A percentile compares a stretch with the other conserved stretches of the same genome.
Conservation (phyloP, 2,329 filamentous ascomycete genomes). For the Colletotrichum limetticola region DNA sequence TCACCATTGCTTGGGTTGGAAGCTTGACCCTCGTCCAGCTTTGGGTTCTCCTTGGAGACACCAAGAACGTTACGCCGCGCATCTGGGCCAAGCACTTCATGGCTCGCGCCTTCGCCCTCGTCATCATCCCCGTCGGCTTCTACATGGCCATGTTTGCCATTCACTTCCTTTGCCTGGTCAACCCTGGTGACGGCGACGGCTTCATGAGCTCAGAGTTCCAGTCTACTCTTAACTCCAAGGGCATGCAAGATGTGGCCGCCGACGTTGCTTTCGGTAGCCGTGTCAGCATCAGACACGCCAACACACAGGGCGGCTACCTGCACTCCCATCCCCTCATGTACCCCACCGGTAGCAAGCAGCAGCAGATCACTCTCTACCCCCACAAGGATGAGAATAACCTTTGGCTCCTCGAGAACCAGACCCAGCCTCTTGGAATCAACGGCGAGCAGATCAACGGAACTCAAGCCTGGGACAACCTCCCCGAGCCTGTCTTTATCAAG, state of each 20-base stretch:
- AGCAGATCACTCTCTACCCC: conserved; percentile 97
- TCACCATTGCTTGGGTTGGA: conserved; percentile 98
- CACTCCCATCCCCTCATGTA: conserved; percentile 99
- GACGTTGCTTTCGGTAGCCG: conserved; percentile 92
- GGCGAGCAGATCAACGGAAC: conserved; percentile 84
- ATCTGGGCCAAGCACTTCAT: conserved; percentile 95
- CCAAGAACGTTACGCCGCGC: conserved; percentile 84
- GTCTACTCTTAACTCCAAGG: conserved; percentile 94
- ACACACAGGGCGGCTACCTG: conserved; percentile 97
- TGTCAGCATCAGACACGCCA: conserved; percentile 89
- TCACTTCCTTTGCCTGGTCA: conserved; percentile 92
- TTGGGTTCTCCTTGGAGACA: conserved; percentile 93
- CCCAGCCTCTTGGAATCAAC: conserved; percentile 82
- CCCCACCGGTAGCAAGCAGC: conserved; percentile 95
- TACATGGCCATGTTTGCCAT: conserved; percentile 98
- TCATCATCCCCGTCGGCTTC: conserved; percentile 87
- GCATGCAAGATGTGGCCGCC: conserved; percentile 93
- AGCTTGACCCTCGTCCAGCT: conserved; percentile 90
- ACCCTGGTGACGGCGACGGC: conserved; percentile 96
- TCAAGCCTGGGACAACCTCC: conserved; percentile 81
- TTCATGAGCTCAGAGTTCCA: conserved; percentile 99
- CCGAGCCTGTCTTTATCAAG: conserved; percentile 74
- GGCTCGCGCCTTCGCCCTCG: conserved; percentile 89
- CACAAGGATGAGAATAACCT: conserved; percentile 99
- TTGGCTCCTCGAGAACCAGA: conserved; percentile 95